Percentiles rank a stretch among this genome's conserved stretches.
Conservation (phyloP, 208 protist species). For the Porcisia hertigi region DNA sequence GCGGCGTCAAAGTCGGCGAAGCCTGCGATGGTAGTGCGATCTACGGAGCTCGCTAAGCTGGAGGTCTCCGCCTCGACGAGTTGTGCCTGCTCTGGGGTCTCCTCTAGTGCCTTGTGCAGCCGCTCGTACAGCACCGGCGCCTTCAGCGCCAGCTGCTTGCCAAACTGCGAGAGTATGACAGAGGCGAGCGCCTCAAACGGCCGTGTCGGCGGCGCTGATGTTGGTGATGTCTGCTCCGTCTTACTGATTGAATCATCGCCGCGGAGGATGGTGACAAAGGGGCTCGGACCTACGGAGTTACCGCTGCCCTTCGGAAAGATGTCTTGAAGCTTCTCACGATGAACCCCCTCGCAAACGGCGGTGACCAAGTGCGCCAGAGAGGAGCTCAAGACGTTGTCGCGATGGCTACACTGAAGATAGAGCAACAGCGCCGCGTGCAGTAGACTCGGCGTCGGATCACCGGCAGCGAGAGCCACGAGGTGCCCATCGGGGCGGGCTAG, state of each 20-base stretch:
- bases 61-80: conserved; percentile 60
- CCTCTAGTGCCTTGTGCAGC: conserved; percentile 42
- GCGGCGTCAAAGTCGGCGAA: conserved; percentile 34
- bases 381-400: conserved; percentile 58
- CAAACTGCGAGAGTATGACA: conserved; percentile 34
- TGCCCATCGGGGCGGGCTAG: conserved; percentile 23
- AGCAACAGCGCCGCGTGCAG: conserved; percentile 44
- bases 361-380: conserved; percentile 55
- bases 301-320: background rate
- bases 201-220: background rate
- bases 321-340: conserved; percentile 45
- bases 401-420: conserved; percentile 40
- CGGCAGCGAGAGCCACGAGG: conserved; percentile 22
- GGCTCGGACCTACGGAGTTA: conserved; percentile 8
- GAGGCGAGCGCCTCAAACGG: conserved; percentile 32
- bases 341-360: conserved; percentile 45
- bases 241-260: conserved; percentile 36
- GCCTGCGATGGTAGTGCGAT: conserved; percentile 27
- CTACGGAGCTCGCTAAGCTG: conserved; percentile 70
- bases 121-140: conserved; percentile 37
- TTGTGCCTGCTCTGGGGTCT: conserved; percentile 73
- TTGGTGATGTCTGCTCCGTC: conserved; percentile 13
- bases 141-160: conserved; percentile 22
- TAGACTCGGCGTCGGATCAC: conserved; percentile 11
- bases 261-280: conserved; percentile 27